Percentiles rank a stretch among this genome's conserved stretches.
phyloP scores from a whole-genome alignment of 306 rosid genomes.

The Lathyrus aphaca region DNA sequence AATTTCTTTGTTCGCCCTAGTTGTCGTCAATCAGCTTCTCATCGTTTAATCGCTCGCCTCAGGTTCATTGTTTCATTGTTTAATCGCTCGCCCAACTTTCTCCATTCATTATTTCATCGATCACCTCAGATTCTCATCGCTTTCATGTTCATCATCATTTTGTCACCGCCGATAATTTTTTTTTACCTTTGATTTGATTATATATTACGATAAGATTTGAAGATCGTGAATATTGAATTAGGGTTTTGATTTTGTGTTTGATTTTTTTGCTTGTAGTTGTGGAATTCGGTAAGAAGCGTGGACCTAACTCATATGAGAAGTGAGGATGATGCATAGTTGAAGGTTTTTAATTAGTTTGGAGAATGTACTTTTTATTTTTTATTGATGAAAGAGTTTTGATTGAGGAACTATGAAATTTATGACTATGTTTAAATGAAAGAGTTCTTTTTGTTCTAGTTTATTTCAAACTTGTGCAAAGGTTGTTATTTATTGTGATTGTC shows the following conservation, averaged over 20 bases:
- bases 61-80: too few species aligned
- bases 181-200: neutral
- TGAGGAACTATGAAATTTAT: constrained; percentile 2
- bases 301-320: constrained; percentile 50
- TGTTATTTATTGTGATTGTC: too few species aligned
- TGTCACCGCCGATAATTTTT: constrained; percentile 47
- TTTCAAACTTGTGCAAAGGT: too few species aligned
- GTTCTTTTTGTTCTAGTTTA: too few species aligned
- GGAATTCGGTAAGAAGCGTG: constrained; percentile 49
- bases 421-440: constrained; percentile 22
- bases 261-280: constrained; percentile 38
- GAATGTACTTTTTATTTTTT: constrained; percentile 21
- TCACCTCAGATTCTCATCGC: too few species aligned
- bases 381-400: constrained; percentile 18
- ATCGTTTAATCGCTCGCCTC: too few species aligned
- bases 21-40: too few species aligned
- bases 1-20: too few species aligned
- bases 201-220: too few species aligned
- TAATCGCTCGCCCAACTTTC: too few species aligned
- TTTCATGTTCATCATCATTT: too few species aligned
- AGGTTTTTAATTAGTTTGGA: neutral
- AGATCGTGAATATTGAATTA: neutral
- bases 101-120: too few species aligned
- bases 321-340: constrained; percentile 14
- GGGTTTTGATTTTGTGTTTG: neutral